Percentiles rank a stretch among this genome's conserved stretches.
Conservation (phyloP, 2,329 filamentous ascomycete genomes). For the Penicillium sp. region DNA sequence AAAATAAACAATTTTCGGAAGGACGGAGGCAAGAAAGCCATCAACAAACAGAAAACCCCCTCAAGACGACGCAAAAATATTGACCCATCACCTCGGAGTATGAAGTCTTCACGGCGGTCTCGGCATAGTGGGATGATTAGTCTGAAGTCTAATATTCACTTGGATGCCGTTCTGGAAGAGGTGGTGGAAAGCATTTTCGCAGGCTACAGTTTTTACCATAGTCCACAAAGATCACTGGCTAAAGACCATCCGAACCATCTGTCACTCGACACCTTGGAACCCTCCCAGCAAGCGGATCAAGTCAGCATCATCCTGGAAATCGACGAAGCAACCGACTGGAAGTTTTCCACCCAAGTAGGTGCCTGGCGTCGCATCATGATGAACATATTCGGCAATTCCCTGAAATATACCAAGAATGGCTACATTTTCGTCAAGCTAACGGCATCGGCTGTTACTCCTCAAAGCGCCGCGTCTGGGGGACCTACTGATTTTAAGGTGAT, state of each 20-base stretch:
- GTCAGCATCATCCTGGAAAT: conserved; percentile 41
- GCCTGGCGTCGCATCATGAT: conserved; percentile 50
- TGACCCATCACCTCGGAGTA: too few relatives aligned
- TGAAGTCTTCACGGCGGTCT: neutral
- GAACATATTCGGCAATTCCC: conserved; percentile 50
- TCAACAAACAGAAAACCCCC: too few relatives aligned
- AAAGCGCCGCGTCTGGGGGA: too few relatives aligned
- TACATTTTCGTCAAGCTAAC: conserved; percentile 29
- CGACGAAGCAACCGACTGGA: conserved; percentile 42
- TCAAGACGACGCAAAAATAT: too few relatives aligned
- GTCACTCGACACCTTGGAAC: neutral
- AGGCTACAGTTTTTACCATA: conserved; percentile 12
- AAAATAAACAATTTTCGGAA: conserved; percentile 25
- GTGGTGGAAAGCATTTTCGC: conserved; percentile 21
- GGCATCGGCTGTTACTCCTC: too few relatives aligned
- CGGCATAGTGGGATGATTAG: neutral
- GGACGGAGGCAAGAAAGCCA: too few relatives aligned
- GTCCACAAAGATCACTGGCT: conserved; percentile 2
- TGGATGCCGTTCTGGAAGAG: conserved; percentile 17
- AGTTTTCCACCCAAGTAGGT: conserved; percentile 46
- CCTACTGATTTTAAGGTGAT: too few relatives aligned
- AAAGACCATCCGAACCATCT: neutral
- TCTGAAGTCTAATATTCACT: neutral
- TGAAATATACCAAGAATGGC: conserved; percentile 49
- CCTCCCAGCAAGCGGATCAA: neutral